Base-by-base conservation (phyloP, 371 early-diverging fungal species). In the Batrachochytrium dendrobatidis region DNA sequence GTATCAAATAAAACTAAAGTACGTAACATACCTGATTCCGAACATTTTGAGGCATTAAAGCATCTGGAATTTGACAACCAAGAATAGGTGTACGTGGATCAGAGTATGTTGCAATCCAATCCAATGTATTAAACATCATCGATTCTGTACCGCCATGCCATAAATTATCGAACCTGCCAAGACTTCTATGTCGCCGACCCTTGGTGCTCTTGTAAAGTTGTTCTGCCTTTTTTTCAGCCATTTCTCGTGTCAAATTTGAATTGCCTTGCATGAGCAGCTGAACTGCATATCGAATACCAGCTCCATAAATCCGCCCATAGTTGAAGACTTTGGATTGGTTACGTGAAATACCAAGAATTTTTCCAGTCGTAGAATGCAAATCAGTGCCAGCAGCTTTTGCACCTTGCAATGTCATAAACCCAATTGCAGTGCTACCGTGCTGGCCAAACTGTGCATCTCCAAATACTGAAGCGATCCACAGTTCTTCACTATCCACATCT, bases 381-480 rank as follows among this genome's bases (percentile, higher is more conserved):
- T 98, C 98, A 0, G 96, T 94, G 1, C 88, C 89, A 20, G 83
- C 86, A 0, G 85, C 63, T 71, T 96, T 98, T 0, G 86, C 83
- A 0, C 98, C 98, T 71, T 96, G 94, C 53, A 98, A 66, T 2
- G 94, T 94, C 97, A 96, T 95, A 87, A 93, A 98, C 1, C 98
- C 95, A 18, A 98, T 69, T 0, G 97, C 93, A 0, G 95, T 90
- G 0, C 89, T 88, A 6, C 98, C 98, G 64, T 94, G 95, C 64
- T 86, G 82, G 12, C 89, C 82, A 66, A 98, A 92, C 73, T 95
- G 94, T 5, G 94, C 80, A 71, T 96, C 98, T 22, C 95, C 95
- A 62, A 98, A 83, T 12, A 95, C 66, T 67, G 90, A 88, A 3
- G 94, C 86, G 57, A 98, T 95, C 98, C 98, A 98, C 18, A 98